Base-by-base conservation (phyloP, 805 yeast genomes). In the Metschnikowia cubensis region DNA sequence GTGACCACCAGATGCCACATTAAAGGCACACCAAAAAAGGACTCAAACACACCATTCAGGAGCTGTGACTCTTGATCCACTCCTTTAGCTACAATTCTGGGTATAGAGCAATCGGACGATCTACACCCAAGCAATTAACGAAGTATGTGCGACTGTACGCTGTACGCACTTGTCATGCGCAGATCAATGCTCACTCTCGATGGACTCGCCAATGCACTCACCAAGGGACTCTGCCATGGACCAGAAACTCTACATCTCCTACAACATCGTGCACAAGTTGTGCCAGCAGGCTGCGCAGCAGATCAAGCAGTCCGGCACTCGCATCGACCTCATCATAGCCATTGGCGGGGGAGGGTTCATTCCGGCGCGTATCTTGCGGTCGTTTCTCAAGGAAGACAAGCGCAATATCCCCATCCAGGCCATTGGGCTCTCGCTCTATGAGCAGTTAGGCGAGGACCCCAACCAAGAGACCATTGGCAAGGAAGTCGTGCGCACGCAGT, bases 251-350 rank as follows among this genome's bases (percentile, higher is more conserved):
- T 87, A 84, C 74, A 85, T 87, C 60, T 83, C 89, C 49, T 87
- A 87, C 77, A 86, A 87, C 70, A 85, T 86, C 66, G 82, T 87
- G 29, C 95, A 87, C 65, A 87, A 86, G 67, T 70, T 84, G 58
- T 83, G 87, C 67, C 87, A 83, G 62, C 70, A 71, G 53, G 66
- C 73, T 2, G 84, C 90, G 14, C 81, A 76, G 49, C 79, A 76
- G 55, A 79, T 87, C 66, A 83, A 82, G 66, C 69, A 50, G 10
- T 21, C 40, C n/a, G 56, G 55, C 35, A 39, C 36, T 5, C 49
- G 49, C 18, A 46, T 55, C 35, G 59, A 56, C 49, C 56, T 56
- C 45, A 56, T 56, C 43, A 49, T 56, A 14, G 59, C 59, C 42
- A 56, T 56, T 34, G 59, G 59, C 7, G 59, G 59, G 10, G 59